Percentiles rank a stretch among this genome's conserved stretches.
Conservation (phyloP, 768 basidiomycete species). For the Boletus bicolor region DNA sequence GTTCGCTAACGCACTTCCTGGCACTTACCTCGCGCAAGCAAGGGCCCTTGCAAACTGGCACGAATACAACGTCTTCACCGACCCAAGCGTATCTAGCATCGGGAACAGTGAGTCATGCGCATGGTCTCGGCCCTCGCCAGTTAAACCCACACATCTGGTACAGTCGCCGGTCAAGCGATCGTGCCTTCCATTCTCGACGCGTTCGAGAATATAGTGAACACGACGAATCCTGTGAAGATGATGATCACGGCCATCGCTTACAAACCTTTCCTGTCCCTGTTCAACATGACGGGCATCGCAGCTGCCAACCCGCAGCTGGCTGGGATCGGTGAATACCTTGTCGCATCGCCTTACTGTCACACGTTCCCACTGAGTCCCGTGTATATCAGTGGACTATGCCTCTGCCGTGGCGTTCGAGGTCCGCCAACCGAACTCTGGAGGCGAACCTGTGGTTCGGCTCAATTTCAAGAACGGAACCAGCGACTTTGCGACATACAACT, state of each 20-base stretch:
- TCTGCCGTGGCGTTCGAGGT: constrained; percentile 58
- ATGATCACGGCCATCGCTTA: constrained; percentile 62
- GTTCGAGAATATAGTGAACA: constrained; percentile 49
- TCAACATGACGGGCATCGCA: constrained; percentile 69
- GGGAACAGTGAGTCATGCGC: constrained; percentile 51
- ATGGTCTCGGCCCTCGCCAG: not conserved
- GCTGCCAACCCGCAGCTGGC: constrained; percentile 50
- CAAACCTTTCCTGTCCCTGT: constrained; percentile 75
- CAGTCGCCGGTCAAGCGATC: constrained; percentile 67
- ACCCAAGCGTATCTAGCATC: constrained; percentile 49
- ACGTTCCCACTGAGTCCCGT: not conserved
- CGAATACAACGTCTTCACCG: constrained; percentile 66
- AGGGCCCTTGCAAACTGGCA: constrained; percentile 68
- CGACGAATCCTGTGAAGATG: constrained; percentile 53
- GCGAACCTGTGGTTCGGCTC: constrained; percentile 55
- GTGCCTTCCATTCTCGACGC: constrained; percentile 57
- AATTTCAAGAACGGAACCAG: constrained; percentile 68
- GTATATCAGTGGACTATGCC: constrained; percentile 55
- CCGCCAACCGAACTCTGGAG: constrained; percentile 43
- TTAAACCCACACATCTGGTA: not conserved
- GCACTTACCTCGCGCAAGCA: constrained; percentile 49
- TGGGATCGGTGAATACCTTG: constrained; percentile 46
- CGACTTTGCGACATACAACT: constrained; percentile 45
- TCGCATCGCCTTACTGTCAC: not conserved
- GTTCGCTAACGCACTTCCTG: constrained; percentile 47